Base-by-base conservation (phyloP, 1,139 yeast species). In the Pichia sp. region DNA sequence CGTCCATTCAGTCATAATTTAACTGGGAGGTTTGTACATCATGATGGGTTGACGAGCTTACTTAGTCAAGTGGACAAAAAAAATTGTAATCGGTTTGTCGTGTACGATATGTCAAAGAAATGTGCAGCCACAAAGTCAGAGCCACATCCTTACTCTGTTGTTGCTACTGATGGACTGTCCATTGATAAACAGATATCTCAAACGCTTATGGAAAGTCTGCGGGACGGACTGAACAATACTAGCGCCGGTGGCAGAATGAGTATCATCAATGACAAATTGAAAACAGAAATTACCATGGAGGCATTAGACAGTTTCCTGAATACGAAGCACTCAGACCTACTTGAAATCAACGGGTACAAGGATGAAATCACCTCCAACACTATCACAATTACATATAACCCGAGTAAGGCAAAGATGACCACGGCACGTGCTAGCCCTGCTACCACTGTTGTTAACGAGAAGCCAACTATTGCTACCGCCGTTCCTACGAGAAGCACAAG, bases 1-100 rank as follows among this genome's bases (percentile, higher is more conserved):
- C 51, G 69, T 42, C 69, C 69, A 6, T 64, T 58, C 39, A 59
- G 63, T 14, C 53, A 55, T 6, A 50, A 51, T 10, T 42, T 64
- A 16, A 51, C 55, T 10, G 60, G 63, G 12, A 48, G 64, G 30
- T 61, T 63, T 35, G 39, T 50, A 12, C 29, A 53, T 17, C 60
- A 58, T 38, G 44, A 46, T 4, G 39, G 45, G 16, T 33, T 56
- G 22, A 41, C 40, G 15, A 43, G 51, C 10, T 36, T 57, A 31
- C 33, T 52, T 11, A 48, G 38, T 38, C 44, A 47, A 29, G 39
- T 49, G 35, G 49, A 52, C 34, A 46, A 48, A 30, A 41, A 40
- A 27, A 44, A 40, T n/a, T 37, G 37, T 10, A 49, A 47, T 24
- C 33, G 40, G 17, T 43, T 47, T 33, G 18, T 43, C 6, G 38